A percentile compares a stretch with the other conserved stretches of the same genome.
Conservation (phyloP, 148 eudicot genomes). For the Bassia scoparia region DNA sequence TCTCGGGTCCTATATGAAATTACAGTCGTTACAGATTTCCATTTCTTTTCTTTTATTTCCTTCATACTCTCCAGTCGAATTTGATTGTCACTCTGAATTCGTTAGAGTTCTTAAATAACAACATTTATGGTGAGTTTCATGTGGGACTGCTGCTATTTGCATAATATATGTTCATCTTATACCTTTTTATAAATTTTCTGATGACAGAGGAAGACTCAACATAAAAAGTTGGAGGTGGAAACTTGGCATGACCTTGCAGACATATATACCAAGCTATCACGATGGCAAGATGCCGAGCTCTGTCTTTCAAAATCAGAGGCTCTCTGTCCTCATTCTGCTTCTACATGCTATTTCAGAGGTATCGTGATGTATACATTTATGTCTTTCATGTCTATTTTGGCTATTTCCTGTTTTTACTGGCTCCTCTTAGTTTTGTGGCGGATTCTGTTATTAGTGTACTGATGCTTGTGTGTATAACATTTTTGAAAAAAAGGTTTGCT, state of each 20-base stretch:
- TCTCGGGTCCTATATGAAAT: background rate
- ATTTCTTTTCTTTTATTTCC: background rate
- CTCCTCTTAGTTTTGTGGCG: background rate
- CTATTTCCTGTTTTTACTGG: background rate
- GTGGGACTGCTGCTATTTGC: background rate
- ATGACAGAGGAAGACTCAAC: constrained; percentile 49
- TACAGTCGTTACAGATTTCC: background rate
- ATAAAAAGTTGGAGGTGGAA: constrained; percentile 66
- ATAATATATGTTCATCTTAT: background rate
- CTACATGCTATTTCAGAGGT: constrained; percentile 72
- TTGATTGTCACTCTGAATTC: background rate
- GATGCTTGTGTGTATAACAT: background rate
- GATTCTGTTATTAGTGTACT: background rate
- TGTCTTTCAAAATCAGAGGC: constrained; percentile 76
- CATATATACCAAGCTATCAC: constrained; percentile 63
- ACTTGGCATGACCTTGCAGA: constrained; percentile 94
- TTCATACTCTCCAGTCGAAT: background rate
- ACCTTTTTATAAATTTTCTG: background rate
- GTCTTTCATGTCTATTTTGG: background rate
- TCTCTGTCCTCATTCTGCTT: constrained; percentile 65
- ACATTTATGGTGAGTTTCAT: background rate
- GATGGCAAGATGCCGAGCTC: constrained; percentile 80
- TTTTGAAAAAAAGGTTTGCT: constrained; percentile 45
- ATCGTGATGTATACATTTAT: constrained; percentile 14
- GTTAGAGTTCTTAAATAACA: background rate